Evolutionary conservation across 805 yeast species (phyloP), one percentile per base, ranked within the genome.

Genomic region (Lipomyces sp.): DNA sequence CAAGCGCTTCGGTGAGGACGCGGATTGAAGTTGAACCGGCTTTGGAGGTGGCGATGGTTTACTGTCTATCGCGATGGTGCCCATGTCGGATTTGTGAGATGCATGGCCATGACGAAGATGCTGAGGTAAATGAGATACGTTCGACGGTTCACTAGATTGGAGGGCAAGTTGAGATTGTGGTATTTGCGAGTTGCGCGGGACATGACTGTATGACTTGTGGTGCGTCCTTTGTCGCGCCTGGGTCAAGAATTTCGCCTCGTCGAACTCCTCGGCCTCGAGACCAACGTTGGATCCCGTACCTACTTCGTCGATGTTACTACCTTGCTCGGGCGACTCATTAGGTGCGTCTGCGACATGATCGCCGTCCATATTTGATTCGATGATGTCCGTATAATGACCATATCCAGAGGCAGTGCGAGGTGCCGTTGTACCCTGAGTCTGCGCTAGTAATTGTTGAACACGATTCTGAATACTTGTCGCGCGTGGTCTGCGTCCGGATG

Each of bases 351-450:
- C n/a, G 15, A 18, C 29, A 24, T 2, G 37, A 32, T 54, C 61
- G 11, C 53, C 63, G 18, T 24, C n/a, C 11, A 1, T 10, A 30
- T 29, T 18, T 33, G 37, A 4, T 29, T 42, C 57, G 33, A 29
- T 7, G 33, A 29, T 1, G 24, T 81, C 85, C 0, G 90, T 85
- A 72, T 82, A 88, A 72, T 85, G 84, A 1, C 95, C 95, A 75
- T 90, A 90, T 0, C 95, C 95, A 2, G 82, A 77, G 0, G 94
- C 94, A 0, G 91, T 84, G 70, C 83, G 86, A 11, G 77, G 72
- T 0, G 80, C 76, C 1, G 81, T 81, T 4, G 83, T 80, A 53
- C 53, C 32, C 56, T 69, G 71, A 24, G 64, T 53, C 30, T 71
- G 70, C 6, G 66, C 59, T 1, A 70, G 35, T 7, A 70, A 64